A percentile compares a stretch with the other conserved stretches of the same genome.
phyloP scores from a whole-genome alignment of 257 asterid species.

The Solanum chilense region DNA sequence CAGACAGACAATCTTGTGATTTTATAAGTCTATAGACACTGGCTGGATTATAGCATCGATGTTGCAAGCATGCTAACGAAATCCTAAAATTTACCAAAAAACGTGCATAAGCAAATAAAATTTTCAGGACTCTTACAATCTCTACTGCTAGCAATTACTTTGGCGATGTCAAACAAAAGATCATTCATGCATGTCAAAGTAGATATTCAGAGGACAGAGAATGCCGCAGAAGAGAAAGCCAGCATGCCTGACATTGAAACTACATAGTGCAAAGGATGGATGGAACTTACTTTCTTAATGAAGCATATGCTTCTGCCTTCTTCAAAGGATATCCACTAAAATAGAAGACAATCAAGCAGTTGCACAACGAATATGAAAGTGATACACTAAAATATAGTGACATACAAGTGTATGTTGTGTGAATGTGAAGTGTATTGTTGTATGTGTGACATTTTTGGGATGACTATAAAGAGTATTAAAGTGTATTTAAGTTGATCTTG shows the following conservation, averaged over 20 bases:
- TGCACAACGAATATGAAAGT: conserved; percentile 42
- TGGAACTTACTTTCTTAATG: conserved; percentile 61
- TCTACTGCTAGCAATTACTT: background rate
- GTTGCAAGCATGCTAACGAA: background rate
- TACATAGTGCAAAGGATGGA: background rate
- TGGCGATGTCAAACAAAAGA: background rate
- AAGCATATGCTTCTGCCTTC: conserved; percentile 85
- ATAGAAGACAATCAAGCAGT: conserved; percentile 88
- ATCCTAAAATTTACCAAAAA: background rate
- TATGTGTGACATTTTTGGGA: background rate
- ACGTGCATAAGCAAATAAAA: background rate
- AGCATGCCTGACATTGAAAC: background rate
- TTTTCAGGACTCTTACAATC: background rate
- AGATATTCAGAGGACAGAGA: background rate
- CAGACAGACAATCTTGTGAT: background rate
- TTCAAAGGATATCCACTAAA: conserved; percentile 73
- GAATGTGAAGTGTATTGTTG: background rate
- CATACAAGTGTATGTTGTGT: background rate
- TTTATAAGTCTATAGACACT: background rate
- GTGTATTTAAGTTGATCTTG: background rate
- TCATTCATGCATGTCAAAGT: background rate
- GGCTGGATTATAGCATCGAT: background rate
- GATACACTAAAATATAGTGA: background rate
- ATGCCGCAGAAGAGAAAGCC: background rate
- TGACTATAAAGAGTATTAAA: background rate